phyloP scores from a whole-genome alignment of 2,329 filamentous ascomycete genomes.

The Xylaria hypoxylon region DNA sequence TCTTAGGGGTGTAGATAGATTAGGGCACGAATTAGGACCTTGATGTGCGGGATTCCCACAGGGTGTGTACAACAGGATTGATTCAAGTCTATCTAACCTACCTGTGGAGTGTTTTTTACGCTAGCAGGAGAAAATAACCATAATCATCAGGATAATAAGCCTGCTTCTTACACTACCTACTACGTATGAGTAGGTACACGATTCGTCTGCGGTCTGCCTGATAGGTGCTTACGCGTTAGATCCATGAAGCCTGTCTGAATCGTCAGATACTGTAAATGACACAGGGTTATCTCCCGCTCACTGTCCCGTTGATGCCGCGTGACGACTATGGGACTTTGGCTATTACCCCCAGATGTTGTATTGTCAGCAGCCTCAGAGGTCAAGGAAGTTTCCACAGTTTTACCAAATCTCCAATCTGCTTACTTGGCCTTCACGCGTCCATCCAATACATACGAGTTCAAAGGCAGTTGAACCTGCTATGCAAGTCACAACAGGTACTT shows the following conservation, averaged over 20 bases:
- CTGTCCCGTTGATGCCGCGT: constrained; percentile 13
- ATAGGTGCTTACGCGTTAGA: not conserved
- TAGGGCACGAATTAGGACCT: not conserved
- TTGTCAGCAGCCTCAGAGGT: constrained; percentile 25
- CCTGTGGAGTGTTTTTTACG: no score
- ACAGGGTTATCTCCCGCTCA: constrained; percentile 9
- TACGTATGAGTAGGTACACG: not conserved
- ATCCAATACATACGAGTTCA: not conserved
- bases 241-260: constrained; percentile 4
- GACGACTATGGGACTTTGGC: constrained; percentile 2
- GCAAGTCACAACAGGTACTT: no score
- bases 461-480: no score
- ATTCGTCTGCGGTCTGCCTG: constrained; percentile 8
- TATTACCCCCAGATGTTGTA: not conserved
- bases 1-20: constrained; percentile 1
- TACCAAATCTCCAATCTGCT: not conserved
- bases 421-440: not conserved
- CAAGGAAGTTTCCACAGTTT: not conserved
- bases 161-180: no score
- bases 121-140: no score
- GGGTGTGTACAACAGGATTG: not conserved
- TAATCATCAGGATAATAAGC: no score
- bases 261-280: constrained; percentile 7
- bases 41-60: not conserved
- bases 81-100: no score